Evolutionary conservation across 164 flowering plant genomes (phyloP), one percentile per base, ranked within the genome.

Genomic region (Macadamia tetraphylla): DNA sequence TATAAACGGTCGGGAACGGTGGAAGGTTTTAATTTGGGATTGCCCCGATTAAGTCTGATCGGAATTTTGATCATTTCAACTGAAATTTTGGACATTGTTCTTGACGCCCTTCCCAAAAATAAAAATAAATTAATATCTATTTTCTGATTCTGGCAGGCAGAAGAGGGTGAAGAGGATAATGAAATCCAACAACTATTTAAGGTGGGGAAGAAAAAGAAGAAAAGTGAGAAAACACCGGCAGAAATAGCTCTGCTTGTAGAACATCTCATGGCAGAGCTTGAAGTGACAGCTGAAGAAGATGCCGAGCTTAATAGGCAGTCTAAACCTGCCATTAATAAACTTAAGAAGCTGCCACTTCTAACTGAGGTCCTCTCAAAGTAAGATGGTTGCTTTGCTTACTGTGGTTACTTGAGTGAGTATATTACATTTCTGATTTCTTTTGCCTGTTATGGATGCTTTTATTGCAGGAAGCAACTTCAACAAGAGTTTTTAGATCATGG

Each of bases 281-380:
- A 95, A 81, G 88, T 92, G 58, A 82, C 89, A 3, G 97, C 93
- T 64, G 99, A 95, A 83, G 97, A 86, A 79, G 99, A 95, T 80
- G 93, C 93, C 3, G 88, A 83, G 11, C 80, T 95, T 32, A 95
- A 95, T 76, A 79, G 87, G 63, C 87, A 87, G 76, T 82, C 83
- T 12, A 88, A 86, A 77, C 99, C 98, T 70, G 99, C 99, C 6
- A 73, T 95, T 51, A 90, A 89, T 75, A 95, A 95, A 74, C 90
- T 92, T n/a, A 90, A 81, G 79, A 95, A 92, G 83, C 77, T 95
- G 72, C 90, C 96, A 53, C 88, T 95, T 75, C 88, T 95, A 40
- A 88, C 85, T 9, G 98, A 91, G 23, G 97, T 90, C 68, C 92
- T 95, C 52, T 85, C 96, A 61, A 95, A 95, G 99, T 89, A 78